Evolutionary conservation across 306 rosid genomes (phyloP).

Genomic region (Quercus variabilis): DNA sequence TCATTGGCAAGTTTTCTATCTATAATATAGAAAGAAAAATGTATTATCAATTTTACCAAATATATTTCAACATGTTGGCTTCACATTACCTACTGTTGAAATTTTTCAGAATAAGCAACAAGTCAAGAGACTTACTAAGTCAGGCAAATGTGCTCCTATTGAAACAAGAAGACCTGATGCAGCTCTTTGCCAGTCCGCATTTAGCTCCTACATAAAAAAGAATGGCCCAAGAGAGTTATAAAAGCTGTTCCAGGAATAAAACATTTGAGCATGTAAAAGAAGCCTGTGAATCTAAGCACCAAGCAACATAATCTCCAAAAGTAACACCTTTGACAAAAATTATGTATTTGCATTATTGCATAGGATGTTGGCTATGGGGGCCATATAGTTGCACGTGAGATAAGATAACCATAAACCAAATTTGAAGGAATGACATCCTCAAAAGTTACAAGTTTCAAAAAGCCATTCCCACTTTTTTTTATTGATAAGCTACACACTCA

Average conservation of each 20-base stretch:
- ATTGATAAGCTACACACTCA: too few relatives aligned
- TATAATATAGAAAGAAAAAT: not conserved
- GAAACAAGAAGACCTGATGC: constrained; percentile 88
- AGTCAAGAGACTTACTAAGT: constrained; percentile 61
- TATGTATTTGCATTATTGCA: not conserved
- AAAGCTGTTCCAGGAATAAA: not conserved
- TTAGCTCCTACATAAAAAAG: constrained; percentile 60
- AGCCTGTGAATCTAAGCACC: not conserved
- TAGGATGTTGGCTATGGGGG: not conserved
- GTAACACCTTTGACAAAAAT: not conserved
- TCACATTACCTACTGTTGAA: not conserved
- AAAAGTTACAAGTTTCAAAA: too few relatives aligned
- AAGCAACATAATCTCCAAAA: not conserved
- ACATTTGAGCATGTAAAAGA: constrained; percentile 7
- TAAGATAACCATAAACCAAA: not conserved
- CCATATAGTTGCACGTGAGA: not conserved
- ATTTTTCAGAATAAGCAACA: not conserved
- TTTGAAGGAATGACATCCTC: too few relatives aligned
- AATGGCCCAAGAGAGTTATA: constrained; percentile 16
- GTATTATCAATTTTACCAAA: not conserved
- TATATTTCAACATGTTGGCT: not conserved
- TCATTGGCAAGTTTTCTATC: not conserved
- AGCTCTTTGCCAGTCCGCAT: constrained; percentile 92
- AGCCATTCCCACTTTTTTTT: too few relatives aligned
- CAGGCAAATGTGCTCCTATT: constrained; percentile 86